Base-by-base conservation (phyloP, 345 rosid genomes). In the Diplotaxis tenuifolia region DNA sequence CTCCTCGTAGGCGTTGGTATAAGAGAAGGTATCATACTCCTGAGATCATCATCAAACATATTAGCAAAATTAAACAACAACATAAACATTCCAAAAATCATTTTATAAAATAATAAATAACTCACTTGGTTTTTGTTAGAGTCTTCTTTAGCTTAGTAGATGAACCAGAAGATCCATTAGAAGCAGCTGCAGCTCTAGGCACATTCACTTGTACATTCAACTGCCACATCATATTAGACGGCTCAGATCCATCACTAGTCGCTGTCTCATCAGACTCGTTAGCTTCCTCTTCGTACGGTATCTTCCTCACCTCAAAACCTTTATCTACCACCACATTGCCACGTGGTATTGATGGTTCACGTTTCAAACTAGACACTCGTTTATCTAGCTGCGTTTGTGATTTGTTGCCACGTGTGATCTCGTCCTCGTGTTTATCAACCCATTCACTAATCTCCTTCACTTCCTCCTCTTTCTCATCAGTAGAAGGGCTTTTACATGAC, bases 11-110 rank as follows among this genome's bases (percentile, higher is more conserved):
- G 89, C 9, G 90, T 79, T 19, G 90, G 92, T 64, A 86, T 85
- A 36, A 86, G 72, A 28, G 96, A 83, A 58, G 97, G 99, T 76
- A 88, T 86, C 77, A 83, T 52, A 64, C 96, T 91, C 97, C 96
- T 89, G 78, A 47, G 74, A 56, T 32, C 49, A 62, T 28, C 59
- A 57, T 31, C 40, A 69, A n/a, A 65, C 40, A 20, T 4, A 16
- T 58, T 16, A 58, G n/a, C 5, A 65, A n/a, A n/a, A n/a, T n/a
- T n/a, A n/a, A n/a, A 56, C n/a, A 28, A 61, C 15, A 32, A 2
- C 18, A 59, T 3, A 20, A 15, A 3, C 25, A 38, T n/a, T 23
- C 61, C 28, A 42, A 53, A 20, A 53, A 10, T 53, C 27, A 52
- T 1, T 3, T 12, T 3, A 45, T 2, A 3, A 61, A 32, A 15